Evolutionary conservation across 345 rosid genomes (phyloP).

Genomic region (Hirschfeldia incana): DNA sequence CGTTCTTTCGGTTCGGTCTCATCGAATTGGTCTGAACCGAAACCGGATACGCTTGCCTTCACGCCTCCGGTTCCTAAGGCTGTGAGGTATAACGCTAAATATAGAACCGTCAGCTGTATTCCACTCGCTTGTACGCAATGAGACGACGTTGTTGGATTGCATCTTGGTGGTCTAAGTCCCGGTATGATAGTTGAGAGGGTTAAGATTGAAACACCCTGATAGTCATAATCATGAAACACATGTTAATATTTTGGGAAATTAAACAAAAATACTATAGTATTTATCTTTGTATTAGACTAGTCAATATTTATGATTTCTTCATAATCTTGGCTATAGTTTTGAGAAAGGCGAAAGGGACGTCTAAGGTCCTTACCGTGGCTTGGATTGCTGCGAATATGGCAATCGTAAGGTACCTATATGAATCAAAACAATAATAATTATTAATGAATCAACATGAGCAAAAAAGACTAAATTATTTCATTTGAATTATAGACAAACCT

Average conservation of each 20-base stretch:
- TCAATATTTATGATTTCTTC: not conserved
- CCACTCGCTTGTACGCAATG: conserved; percentile 64
- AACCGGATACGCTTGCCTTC: conserved; percentile 95
- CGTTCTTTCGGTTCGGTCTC: conserved; percentile 65
- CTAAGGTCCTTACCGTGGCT: conserved; percentile 56
- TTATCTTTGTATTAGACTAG: conserved; percentile 1
- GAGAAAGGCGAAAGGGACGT: conserved; percentile 11
- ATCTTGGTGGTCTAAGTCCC: conserved; percentile 76
- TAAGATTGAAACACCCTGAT: conserved; percentile 76
- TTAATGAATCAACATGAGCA: not conserved
- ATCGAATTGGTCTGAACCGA: conserved; percentile 93
- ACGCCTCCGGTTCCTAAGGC: conserved; percentile 96
- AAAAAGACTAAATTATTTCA: not conserved
- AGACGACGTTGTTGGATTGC: conserved; percentile 38
- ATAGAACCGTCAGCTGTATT: conserved; percentile 64
- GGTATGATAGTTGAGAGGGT: conserved; percentile 86
- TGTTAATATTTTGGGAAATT: not conserved
- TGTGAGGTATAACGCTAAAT: conserved; percentile 71
- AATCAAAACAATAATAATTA: conserved; percentile 12
- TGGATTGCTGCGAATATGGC: conserved; percentile 83
- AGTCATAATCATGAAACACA: not conserved
- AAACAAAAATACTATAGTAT: not conserved
- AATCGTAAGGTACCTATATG: conserved; percentile 71
- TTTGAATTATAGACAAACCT: conserved; percentile 45
- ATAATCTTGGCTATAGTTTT: conserved; percentile 22